Evolutionary conservation across 148 eudicot species (phyloP), one percentile per base, ranked within the genome.

Genomic region (Gaultheria prostrata): DNA sequence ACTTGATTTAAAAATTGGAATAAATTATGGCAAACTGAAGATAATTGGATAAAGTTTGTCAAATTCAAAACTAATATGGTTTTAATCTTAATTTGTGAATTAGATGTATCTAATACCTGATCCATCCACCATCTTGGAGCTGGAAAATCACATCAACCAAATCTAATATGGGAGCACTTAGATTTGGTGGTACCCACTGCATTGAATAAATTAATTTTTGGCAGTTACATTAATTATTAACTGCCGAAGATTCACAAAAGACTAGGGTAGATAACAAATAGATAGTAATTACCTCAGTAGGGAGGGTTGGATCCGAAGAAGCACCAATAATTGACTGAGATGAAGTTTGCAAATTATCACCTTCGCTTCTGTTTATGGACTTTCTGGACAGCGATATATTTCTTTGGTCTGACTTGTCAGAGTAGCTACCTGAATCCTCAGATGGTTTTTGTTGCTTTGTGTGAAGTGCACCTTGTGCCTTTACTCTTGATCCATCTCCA

Each of bases 121-220:
- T 92, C 99, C 99, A 97, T 81, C 97, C 99, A 61, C 99, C 99
- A 87, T 97, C 99, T 84, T 92, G 97, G 85, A 97, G 98, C 89
- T 97, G 99, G 88, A 97, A 93, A 88, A 97, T 85, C 84, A 91
- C 96, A 86, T 97, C 99, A 84, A 97, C 98, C 91, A 97, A 86
- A 90, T 97, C 96, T 80, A 97, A 89, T 80, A 97, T 90, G 35
- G 96, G 98, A 56, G 88, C 90, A 86, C 94, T 93, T 56, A 97
- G 87, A 87, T 91, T 90, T 65, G 99, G 99, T 12, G 97, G 96
- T 81, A 94, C 88, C 99, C 98, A 97, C 99, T 97, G 92, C 84
- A 87, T 84, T 84, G n/a, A 86, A 72, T 82, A 43, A 80, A 82
- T 24, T 85, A 48, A n/a, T n/a, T n/a, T n/a, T n/a, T n/a, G n/a